Evolutionary conservation across 1,284 basidiomycete species (phyloP).

Genomic region (Cerioporus squamosus): DNA sequence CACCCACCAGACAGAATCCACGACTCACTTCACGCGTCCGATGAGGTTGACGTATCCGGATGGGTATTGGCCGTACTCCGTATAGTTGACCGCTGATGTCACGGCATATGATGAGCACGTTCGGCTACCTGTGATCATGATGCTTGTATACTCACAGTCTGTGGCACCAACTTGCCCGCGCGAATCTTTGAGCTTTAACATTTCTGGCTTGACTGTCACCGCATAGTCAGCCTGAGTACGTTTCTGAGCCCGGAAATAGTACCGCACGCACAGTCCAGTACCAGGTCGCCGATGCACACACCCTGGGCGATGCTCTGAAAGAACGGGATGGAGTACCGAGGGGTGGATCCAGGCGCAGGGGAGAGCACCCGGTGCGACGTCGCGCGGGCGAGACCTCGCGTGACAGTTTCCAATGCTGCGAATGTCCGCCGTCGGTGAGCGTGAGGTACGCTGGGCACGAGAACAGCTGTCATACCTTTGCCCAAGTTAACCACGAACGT

Average conservation of each 20-base stretch:
- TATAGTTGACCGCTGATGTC: constrained; percentile 69
- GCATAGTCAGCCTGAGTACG: too few relatives aligned
- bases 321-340: constrained; percentile 76
- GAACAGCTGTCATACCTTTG: constrained; percentile 50
- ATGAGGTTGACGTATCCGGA: constrained; percentile 75
- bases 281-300: constrained; percentile 50
- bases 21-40: constrained; percentile 67
- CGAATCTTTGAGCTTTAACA: constrained; percentile 55
- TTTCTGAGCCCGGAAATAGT: not conserved
- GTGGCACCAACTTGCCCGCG: constrained; percentile 56
- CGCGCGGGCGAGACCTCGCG: constrained; percentile 65
- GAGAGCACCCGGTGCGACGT: constrained; percentile 74
- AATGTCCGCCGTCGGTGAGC: not conserved
- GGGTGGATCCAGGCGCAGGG: constrained; percentile 53
- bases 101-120: not conserved
- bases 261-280: constrained; percentile 14
- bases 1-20: not conserved
- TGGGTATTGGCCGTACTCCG: constrained; percentile 69
- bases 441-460: not conserved
- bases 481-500: constrained; percentile 79
- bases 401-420: constrained; percentile 65
- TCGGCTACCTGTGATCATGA: not conserved
- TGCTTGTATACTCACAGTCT: constrained; percentile 56
- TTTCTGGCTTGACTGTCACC: constrained; percentile 58
- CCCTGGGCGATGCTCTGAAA: constrained; percentile 71